Evolutionary conservation across 257 asterid genomes (phyloP).

Genomic region (Penstemon barbatus): DNA sequence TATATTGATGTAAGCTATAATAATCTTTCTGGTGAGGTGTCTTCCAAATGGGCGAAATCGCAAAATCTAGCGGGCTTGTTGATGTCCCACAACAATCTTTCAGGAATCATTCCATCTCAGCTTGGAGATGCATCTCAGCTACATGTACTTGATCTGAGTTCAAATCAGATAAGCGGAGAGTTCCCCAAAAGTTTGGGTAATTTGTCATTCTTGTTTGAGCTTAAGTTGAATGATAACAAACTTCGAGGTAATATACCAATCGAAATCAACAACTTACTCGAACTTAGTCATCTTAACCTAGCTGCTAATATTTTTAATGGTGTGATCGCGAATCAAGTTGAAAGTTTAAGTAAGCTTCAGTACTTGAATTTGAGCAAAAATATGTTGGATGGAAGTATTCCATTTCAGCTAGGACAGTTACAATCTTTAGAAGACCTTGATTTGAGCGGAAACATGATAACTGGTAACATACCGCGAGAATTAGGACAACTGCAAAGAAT

Average conservation of each 20-base stretch:
- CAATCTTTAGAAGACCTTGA: conserved; percentile 28
- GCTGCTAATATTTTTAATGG: conserved; percentile 37
- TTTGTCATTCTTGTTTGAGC: conserved; percentile 16
- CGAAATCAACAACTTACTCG: conserved; percentile 22
- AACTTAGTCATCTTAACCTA: conserved; percentile 26
- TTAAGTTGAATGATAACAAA: conserved; percentile 31
- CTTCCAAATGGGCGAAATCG: conserved; percentile 39
- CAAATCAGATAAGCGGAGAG: conserved; percentile 25
- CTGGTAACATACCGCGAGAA: conserved; percentile 35
- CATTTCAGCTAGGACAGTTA: conserved; percentile 31
- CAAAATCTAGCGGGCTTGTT: conserved; percentile 21
- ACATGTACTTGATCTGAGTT: conserved; percentile 35
- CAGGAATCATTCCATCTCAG: conserved; percentile 36
- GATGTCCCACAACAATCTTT: conserved; percentile 36
- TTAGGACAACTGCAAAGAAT: conserved; percentile 19
- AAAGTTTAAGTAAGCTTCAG: conserved; percentile 2
- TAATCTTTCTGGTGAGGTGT: conserved; percentile 35
- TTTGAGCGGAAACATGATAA: conserved; percentile 36
- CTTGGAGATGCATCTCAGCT: conserved; percentile 32
- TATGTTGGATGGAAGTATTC: conserved; percentile 27
- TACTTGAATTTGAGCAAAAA: conserved; percentile 38
- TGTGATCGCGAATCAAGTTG: conserved; percentile 34
- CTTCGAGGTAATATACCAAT: conserved; percentile 35
- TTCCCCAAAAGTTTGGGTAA: conserved; percentile 34
- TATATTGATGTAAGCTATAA: conserved; percentile 36